Conservation (phyloP, 257 asterid genomes). For the Avicennia marina region DNA sequence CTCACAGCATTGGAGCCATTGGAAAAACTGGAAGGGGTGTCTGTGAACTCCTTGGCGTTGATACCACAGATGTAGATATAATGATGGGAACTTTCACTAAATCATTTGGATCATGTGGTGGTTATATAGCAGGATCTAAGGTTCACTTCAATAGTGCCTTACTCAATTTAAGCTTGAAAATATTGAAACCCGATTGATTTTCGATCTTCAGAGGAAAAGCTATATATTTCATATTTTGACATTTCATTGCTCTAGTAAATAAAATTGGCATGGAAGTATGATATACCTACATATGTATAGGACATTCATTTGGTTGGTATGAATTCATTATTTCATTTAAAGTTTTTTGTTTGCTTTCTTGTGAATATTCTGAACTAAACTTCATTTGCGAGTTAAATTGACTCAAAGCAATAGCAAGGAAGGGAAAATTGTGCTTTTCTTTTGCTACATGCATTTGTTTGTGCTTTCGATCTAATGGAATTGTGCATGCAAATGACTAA, state of each 20-base stretch:
- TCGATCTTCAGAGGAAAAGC: not conserved
- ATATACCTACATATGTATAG: not conserved
- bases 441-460: not conserved
- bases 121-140: conserved; percentile 72
- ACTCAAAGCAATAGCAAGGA: not conserved
- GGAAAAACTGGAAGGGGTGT: conserved; percentile 97
- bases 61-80: conserved; percentile 88
- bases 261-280: not conserved
- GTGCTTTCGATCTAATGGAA: not conserved
- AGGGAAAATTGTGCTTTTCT: not conserved
- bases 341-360: no score
- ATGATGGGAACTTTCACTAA: conserved; percentile 92
- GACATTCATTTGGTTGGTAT: not conserved
- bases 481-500: not conserved
- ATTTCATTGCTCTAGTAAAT: not conserved
- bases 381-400: not conserved
- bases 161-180: not conserved
- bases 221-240: not conserved
- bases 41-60: conserved; percentile 95
- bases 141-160: conserved; percentile 23
- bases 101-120: conserved; percentile 68
- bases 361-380: no score
- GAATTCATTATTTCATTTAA: no score
- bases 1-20: conserved; percentile 98
- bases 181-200: not conserved